Percentiles rank a stretch among this genome's conserved stretches.
Evolutionary conservation across 345 rosid genomes (phyloP).

Genomic region (Cardamine occulta): DNA sequence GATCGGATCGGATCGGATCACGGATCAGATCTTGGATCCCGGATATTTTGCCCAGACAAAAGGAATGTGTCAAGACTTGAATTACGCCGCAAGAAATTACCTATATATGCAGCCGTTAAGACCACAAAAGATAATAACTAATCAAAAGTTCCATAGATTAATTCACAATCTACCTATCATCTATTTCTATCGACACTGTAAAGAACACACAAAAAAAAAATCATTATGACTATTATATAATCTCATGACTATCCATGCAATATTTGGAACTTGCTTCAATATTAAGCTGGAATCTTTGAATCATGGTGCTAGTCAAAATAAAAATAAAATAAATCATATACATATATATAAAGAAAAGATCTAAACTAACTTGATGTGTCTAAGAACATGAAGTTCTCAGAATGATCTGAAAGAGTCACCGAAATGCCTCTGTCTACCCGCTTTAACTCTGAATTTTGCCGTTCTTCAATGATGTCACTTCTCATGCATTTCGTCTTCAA

Average conservation of each 20-base stretch:
- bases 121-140: not conserved
- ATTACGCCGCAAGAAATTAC: not conserved
- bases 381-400: slow-evolving; percentile 8
- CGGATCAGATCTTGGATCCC: too few species aligned
- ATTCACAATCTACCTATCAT: not conserved
- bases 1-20: too few species aligned
- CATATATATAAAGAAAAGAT: too few species aligned
- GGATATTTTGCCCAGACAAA: too few species aligned
- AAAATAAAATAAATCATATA: too few species aligned
- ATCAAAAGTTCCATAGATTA: not conserved
- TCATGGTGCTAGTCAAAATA: too few species aligned
- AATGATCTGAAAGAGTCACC: slow-evolving; percentile 14
- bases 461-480: not conserved
- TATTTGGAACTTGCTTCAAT: too few species aligned
- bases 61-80: not conserved
- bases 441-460: not conserved
- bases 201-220: too few species aligned
- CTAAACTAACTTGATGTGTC: not conserved
- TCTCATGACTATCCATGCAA: too few species aligned
- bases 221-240: too few species aligned
- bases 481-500: slow-evolving; percentile 7
- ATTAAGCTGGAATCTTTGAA: too few species aligned
- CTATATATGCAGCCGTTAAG: not conserved
- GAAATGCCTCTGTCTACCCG: too few species aligned
- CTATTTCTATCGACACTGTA: not conserved